phyloP scores from a whole-genome alignment of 2,329 filamentous ascomycete species.

The Penicillium oxalicum region DNA sequence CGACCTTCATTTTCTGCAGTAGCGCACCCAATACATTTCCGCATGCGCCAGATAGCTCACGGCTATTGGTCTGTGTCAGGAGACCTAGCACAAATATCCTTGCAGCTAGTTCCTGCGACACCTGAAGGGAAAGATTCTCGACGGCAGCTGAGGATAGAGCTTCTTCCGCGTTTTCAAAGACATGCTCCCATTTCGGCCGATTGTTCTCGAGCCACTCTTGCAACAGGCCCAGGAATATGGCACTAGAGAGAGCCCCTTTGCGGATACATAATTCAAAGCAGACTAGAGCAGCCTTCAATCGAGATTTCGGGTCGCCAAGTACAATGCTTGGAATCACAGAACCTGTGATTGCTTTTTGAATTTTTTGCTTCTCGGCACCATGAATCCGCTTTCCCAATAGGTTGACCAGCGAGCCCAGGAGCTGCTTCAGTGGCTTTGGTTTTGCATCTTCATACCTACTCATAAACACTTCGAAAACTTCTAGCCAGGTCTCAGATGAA shows the following conservation, averaged over 20 bases:
- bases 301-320: constrained; percentile 35
- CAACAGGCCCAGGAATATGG: constrained; percentile 27
- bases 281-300: constrained; percentile 33
- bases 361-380: constrained; percentile 14
- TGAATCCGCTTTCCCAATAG: constrained; percentile 27
- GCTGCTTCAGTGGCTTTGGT: constrained; percentile 42
- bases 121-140: constrained; percentile 11
- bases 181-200: constrained; percentile 26
- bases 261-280: constrained; percentile 35
- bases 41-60: constrained; percentile 25
- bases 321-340: constrained; percentile 33
- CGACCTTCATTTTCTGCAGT: constrained; percentile 24
- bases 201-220: constrained; percentile 32
- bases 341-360: constrained; percentile 22
- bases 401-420: constrained; percentile 37
- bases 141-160: constrained; percentile 23
- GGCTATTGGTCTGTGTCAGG: constrained; percentile 26
- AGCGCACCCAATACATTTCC: constrained; percentile 26
- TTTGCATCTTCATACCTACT: constrained; percentile 39
- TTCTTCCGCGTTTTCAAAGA: constrained; percentile 30
- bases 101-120: constrained; percentile 20
- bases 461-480: constrained; percentile 37
- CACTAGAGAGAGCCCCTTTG: constrained; percentile 30
- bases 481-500: constrained; percentile 34
- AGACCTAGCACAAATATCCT: constrained; percentile 30